A percentile compares a stretch with the other conserved stretches of the same genome.
These are phyloP conservation scores for Aspergillus intermedius DNA, from an alignment of 2,329 filamentous ascomycete species.

Conservation along the genomic window DNA sequence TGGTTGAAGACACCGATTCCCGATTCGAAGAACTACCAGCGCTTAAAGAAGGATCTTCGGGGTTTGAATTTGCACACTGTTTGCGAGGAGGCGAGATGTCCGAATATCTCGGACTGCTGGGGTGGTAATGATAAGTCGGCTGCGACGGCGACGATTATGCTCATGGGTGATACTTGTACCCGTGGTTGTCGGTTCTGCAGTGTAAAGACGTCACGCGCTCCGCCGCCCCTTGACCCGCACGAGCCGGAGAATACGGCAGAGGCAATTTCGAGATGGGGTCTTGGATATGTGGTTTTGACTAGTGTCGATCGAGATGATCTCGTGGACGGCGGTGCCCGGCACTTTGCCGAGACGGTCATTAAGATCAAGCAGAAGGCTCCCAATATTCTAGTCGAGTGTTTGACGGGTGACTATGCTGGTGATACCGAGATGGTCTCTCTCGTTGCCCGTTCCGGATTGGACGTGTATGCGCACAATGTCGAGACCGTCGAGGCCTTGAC, in stretches of 20 bases:
- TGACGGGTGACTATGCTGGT: slow-evolving; percentile 75
- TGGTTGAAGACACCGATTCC: slow-evolving; percentile 98
- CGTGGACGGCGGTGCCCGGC: slow-evolving; percentile 75
- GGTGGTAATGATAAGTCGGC: slow-evolving; percentile 80
- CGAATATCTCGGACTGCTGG: slow-evolving; percentile 98
- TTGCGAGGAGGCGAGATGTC: slow-evolving; percentile 94
- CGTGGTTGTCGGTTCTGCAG: slow-evolving; percentile 94
- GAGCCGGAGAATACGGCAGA: slow-evolving; percentile 97
- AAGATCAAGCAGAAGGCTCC: slow-evolving; percentile 76
- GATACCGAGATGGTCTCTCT: slow-evolving; percentile 79
- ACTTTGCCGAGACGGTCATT: slow-evolving; percentile 90
- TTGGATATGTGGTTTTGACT: slow-evolving; percentile 93
- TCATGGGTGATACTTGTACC: slow-evolving; percentile 98
- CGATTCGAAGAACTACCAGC: slow-evolving; percentile 77
- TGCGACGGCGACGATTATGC: slow-evolving; percentile 96
- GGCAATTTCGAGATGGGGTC: slow-evolving; percentile 82
- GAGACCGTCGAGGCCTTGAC: slow-evolving; percentile 91
- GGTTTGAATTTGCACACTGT: slow-evolving; percentile 90
- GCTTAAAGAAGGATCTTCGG: slow-evolving; percentile 87
- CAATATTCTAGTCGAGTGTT: slow-evolving; percentile 39
- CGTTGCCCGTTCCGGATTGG: slow-evolving; percentile 80
- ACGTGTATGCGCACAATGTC: slow-evolving; percentile 95
- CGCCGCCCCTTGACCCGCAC: slow-evolving; percentile 81
- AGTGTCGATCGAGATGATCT: slow-evolving; percentile 91
- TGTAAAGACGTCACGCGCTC: slow-evolving; percentile 76